Conservation (phyloP, 495 filamentous ascomycete genomes). For the Penicillium diatomitis region DNA sequence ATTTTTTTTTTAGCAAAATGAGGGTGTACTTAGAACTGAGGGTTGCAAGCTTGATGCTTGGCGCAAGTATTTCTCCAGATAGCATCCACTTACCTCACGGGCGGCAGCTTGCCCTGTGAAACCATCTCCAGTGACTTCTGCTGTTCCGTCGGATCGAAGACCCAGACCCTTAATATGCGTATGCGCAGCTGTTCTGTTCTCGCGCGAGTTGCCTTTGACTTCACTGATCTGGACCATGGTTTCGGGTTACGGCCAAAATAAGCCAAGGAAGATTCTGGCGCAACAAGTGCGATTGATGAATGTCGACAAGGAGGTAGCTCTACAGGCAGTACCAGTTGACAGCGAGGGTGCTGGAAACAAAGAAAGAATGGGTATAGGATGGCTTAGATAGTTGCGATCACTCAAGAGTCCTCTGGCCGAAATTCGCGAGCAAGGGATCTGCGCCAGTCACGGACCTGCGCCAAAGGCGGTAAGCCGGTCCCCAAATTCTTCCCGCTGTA, state of each 20-base stretch:
- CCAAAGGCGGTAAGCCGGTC: conserved; percentile 31
- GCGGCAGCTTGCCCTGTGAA: conserved; percentile 86
- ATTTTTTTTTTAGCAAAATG: too few relatives aligned
- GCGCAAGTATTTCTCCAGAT: neutral
- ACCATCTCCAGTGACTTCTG: conserved; percentile 65
- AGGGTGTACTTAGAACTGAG: too few relatives aligned
- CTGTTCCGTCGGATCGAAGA: conserved; percentile 68
- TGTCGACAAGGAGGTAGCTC: neutral
- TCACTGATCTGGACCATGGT: conserved; percentile 91
- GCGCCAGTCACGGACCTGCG: conserved; percentile 21
- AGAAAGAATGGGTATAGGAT: conserved; percentile 10
- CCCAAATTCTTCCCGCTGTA: conserved; percentile 31
- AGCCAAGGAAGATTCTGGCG: conserved; percentile 10
- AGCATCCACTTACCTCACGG: conserved; percentile 55
- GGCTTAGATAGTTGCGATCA: conserved; percentile 4
- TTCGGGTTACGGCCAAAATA: conserved; percentile 17
- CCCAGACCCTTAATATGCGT: conserved; percentile 95
- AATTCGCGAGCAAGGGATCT: conserved; percentile 32
- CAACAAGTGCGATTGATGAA: conserved; percentile 1
- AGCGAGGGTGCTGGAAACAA: conserved; percentile 4
- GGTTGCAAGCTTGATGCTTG: neutral
- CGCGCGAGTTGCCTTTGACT: conserved; percentile 89
- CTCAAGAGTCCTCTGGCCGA: conserved; percentile 19
- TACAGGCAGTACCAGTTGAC: too few relatives aligned
- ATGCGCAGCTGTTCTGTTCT: conserved; percentile 91